phyloP scores from a whole-genome alignment of 768 basidiomycete genomes.

The Boletus rubropictus region DNA sequence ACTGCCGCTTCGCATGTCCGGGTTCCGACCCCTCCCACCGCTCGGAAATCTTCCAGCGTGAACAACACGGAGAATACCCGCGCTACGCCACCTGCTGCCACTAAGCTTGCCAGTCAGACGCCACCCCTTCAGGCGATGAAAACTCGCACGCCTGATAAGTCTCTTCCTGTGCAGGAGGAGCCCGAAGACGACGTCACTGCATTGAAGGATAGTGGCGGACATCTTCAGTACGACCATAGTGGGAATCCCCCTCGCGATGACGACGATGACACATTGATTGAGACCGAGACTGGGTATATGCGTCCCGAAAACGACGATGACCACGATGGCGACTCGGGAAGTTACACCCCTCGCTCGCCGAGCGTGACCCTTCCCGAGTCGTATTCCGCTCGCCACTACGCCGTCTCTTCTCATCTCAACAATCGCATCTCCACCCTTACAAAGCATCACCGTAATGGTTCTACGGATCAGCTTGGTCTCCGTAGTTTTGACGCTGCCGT shows the following conservation, averaged over 20 bases:
- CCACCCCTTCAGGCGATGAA: conserved; percentile 49
- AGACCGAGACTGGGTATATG: conserved; percentile 33
- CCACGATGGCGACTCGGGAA: conserved; percentile 46
- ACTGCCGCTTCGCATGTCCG: conserved; percentile 25
- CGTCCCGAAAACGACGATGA: conserved; percentile 33
- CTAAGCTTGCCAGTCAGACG: conserved; percentile 45
- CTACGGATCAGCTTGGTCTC: conserved; percentile 59
- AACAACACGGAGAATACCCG: conserved; percentile 20
- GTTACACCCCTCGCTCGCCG: conserved; percentile 66
- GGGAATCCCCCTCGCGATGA: conserved; percentile 39
- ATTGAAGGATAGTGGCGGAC: conserved; percentile 32
- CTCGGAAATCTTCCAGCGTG: conserved; percentile 23
- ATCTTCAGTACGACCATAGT: conserved; percentile 32
- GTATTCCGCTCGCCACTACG: conserved; percentile 29
- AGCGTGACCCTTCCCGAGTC: conserved; percentile 53
- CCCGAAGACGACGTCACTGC: conserved; percentile 55
- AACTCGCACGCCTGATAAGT: conserved; percentile 62
- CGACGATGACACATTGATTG: conserved; percentile 42
- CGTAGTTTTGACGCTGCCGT: conserved; percentile 53
- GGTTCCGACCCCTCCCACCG: conserved; percentile 25
- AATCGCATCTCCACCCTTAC: conserved; percentile 35
- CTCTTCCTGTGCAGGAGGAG: conserved; percentile 73
- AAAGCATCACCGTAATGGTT: conserved; percentile 49
- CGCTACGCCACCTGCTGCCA: conserved; percentile 32
- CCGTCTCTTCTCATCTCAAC: conserved; percentile 24